phyloP scores from a whole-genome alignment of 1,284 basidiomycete species.

The Ceratobasidium sp. region DNA sequence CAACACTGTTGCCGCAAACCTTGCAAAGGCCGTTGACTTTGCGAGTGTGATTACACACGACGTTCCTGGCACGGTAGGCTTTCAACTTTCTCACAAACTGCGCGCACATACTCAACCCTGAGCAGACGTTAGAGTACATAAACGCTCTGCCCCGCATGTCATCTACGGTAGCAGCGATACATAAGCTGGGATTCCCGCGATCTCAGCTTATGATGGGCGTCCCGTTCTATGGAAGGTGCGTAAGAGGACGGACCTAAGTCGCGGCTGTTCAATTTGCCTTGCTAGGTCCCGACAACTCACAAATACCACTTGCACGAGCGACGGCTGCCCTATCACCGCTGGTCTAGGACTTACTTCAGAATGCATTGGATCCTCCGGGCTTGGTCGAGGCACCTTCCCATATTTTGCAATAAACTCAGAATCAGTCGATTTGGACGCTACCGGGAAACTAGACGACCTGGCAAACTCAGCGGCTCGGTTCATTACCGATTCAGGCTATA shows the following conservation, averaged over 20 bases:
- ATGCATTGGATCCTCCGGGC: slow-evolving; percentile 7
- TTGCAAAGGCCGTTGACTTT: slow-evolving; percentile 36
- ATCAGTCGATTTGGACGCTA: not conserved
- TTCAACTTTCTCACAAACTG: not conserved
- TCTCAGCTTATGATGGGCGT: slow-evolving; percentile 44
- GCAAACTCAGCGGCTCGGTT: slow-evolving; percentile 22
- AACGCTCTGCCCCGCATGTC: slow-evolving; percentile 34
- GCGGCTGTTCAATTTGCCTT: not conserved
- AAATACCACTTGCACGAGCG: slow-evolving; percentile 19
- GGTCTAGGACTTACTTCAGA: slow-evolving; percentile 31
- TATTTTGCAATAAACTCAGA: slow-evolving; percentile 31
- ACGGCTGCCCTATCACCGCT: slow-evolving; percentile 25
- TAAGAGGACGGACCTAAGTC: not conserved
- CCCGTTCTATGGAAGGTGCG: slow-evolving; percentile 44
- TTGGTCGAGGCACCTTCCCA: slow-evolving; percentile 44
- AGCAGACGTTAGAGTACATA: slow-evolving; percentile 34
- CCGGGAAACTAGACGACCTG: not conserved
- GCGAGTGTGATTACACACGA: slow-evolving; percentile 39
- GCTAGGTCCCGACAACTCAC: slow-evolving; percentile 15
- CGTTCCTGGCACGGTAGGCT: slow-evolving; percentile 32
- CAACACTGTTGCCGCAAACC: slow-evolving; percentile 41
- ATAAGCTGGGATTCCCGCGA: slow-evolving; percentile 37
- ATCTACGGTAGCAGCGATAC: slow-evolving; percentile 10
- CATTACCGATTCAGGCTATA: slow-evolving; percentile 27
- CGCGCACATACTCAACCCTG: not conserved